phyloP scores from a whole-genome alignment of 2,329 filamentous ascomycete species.

The Colletotrichum coccodes region DNA sequence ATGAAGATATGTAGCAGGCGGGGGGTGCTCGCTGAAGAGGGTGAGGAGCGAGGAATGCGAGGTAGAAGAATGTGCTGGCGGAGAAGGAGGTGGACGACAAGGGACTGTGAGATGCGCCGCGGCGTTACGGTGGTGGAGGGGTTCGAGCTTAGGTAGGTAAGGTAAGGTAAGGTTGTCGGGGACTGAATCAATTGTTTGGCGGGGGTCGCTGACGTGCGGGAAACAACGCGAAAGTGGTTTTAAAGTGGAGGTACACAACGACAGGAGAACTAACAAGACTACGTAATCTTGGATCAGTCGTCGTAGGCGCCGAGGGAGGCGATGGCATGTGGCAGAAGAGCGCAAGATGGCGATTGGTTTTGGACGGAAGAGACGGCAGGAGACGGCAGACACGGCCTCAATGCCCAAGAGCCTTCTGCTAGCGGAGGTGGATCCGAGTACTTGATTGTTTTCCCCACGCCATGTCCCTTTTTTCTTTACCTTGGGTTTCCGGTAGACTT shows the following conservation, averaged over 20 bases:
- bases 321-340: constrained; percentile 21
- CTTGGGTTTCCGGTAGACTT: too few species aligned
- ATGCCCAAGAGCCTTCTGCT: constrained; percentile 25
- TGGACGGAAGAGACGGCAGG: constrained; percentile 30
- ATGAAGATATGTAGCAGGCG: background rate
- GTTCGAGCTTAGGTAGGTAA: constrained; percentile 1
- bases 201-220: constrained; percentile 18
- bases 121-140: constrained; percentile 19
- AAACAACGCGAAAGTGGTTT: constrained; percentile 7
- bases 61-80: constrained; percentile 1
- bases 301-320: constrained; percentile 23
- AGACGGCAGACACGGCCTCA: constrained; percentile 21
- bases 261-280: constrained; percentile 13
- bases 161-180: constrained; percentile 9
- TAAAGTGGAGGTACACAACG: constrained; percentile 12
- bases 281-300: constrained; percentile 23
- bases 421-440: constrained; percentile 26
- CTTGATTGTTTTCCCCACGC: background rate
- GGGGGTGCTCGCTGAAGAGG: background rate
- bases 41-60: background rate
- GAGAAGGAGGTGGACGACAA: background rate
- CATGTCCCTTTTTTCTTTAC: background rate
- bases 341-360: constrained; percentile 14
- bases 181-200: constrained; percentile 19
- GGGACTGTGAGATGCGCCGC: background rate